Conservation (phyloP, 495 filamentous ascomycete genomes). For the Penicillium turbatum region DNA sequence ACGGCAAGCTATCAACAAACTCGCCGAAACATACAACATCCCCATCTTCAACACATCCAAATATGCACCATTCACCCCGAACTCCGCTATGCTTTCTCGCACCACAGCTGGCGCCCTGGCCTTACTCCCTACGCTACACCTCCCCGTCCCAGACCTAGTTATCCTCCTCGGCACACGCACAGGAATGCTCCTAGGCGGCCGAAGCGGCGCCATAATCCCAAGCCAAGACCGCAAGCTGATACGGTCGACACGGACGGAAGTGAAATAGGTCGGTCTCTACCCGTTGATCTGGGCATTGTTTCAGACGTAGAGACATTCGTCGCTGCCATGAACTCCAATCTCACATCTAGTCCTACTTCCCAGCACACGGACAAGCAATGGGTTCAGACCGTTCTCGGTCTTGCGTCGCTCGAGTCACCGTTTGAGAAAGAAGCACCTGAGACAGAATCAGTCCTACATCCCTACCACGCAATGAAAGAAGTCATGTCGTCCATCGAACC, state of each 20-base stretch:
- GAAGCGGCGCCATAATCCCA: conserved; percentile 25
- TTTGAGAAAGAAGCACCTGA: conserved; percentile 20
- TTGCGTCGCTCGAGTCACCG: conserved; percentile 13
- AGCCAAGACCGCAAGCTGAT: conserved; percentile 20
- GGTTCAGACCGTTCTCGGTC: conserved; percentile 11
- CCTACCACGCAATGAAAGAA: conserved; percentile 24
- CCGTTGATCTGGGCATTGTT: conserved; percentile 24
- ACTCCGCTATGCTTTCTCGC: conserved; percentile 10
- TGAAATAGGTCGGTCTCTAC: conserved; percentile 24
- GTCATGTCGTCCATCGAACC: conserved; percentile 22
- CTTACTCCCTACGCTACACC: conserved; percentile 12
- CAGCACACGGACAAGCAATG: conserved; percentile 14
- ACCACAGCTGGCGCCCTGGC: conserved; percentile 9
- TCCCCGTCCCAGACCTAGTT: conserved; percentile 18
- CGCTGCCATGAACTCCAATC: conserved; percentile 9
- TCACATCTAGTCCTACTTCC: neutral
- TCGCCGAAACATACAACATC: conserved; percentile 17
- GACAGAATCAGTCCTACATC: conserved; percentile 16
- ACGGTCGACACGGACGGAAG: conserved; percentile 23
- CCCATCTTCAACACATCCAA: conserved; percentile 26
- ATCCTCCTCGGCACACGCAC: conserved; percentile 27
- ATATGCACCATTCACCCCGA: conserved; percentile 8
- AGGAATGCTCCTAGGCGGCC: conserved; percentile 27
- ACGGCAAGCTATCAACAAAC: conserved; percentile 10
- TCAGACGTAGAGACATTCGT: conserved; percentile 22